phyloP scores from a whole-genome alignment of 2,329 filamentous ascomycete species.

The Penicillium frequentans region DNA sequence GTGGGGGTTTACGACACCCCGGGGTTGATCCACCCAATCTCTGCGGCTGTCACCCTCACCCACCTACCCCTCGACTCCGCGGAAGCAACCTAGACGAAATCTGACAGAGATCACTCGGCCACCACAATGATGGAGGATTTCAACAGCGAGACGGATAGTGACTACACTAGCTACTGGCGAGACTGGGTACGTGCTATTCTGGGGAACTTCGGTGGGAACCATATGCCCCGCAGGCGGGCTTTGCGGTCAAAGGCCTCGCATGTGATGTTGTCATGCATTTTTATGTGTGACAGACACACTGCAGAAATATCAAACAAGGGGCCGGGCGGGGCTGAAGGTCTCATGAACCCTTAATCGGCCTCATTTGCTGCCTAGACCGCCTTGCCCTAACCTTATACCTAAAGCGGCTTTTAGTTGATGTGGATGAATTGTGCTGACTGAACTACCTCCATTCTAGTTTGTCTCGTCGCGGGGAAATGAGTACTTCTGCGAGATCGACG shows the following conservation, averaged over 20 bases:
- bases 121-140: constrained; percentile 81
- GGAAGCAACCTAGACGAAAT: constrained; percentile 11
- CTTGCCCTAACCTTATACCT: background rate
- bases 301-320: too few species aligned
- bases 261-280: background rate
- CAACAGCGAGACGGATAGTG: constrained; percentile 95
- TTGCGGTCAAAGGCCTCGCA: background rate
- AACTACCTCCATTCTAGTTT: constrained; percentile 62
- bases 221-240: constrained; percentile 1
- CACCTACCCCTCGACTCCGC: constrained; percentile 14
- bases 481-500: constrained; percentile 99
- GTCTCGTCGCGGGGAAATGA: constrained; percentile 97
- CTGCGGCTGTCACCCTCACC: constrained; percentile 14
- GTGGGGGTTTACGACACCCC: constrained; percentile 15
- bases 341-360: background rate
- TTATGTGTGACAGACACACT: background rate
- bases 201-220: background rate
- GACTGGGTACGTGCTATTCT: constrained; percentile 78
- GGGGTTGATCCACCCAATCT: constrained; percentile 20
- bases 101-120: constrained; percentile 1
- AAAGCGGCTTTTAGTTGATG: background rate
- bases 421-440: constrained; percentile 1
- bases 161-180: constrained; percentile 99
- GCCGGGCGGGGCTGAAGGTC: background rate
- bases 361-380: background rate